Base-by-base conservation (phyloP, 129 eudicot species). In the Helichrysum umbraculigerum region DNA sequence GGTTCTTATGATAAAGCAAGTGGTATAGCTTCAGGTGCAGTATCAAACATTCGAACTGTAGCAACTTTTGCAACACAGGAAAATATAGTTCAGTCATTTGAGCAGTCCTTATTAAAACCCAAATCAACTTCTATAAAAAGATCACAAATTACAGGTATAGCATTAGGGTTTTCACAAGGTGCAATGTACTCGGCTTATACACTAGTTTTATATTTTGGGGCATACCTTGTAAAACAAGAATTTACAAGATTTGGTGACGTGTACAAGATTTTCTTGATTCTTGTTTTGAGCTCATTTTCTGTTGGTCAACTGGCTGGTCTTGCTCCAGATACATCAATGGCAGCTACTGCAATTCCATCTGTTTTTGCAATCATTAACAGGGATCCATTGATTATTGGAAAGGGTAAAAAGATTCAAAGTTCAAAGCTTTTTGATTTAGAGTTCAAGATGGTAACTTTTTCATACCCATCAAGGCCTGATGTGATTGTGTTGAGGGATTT, bases 221-320 rank as follows among this genome's bases (percentile, higher is more conserved):
- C 95, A 52, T 85, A 81, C 74, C 87, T 91, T 33, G 92, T 91
- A 5, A 78, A 86, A 44, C 17, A 80, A 72, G 82, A 75, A 10
- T 33, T 63, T 29, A 77, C 90, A 8, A 47, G 41, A 34, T 88
- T 88, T 25, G 97, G 95, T 32, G 86, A 74, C 28, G 97, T 91
- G 22, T 88, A 86, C 73, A 91, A 91, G 83, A 91, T 91, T 54
- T 91, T 91, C 82, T 81, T 91, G 44, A 91, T 91, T 73, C 94
- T 91, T 35, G 97, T 91, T 22, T 83, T 91, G 41, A 91, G 97
- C 82, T 88, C 95, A 28, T 91, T 91, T 70, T 88, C 97, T 0
- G 95, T 91, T 20, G 97, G 97, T 56, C 94, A 91, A 56, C 72
- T 91, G 47, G 97, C 97, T 16, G 97, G 97, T 16, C 97, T 91